A percentile compares a stretch with the other conserved stretches of the same genome.
Evolutionary conservation across 2,329 filamentous ascomycete genomes (phyloP).

Genomic region (Sporothrix mexicana): DNA sequence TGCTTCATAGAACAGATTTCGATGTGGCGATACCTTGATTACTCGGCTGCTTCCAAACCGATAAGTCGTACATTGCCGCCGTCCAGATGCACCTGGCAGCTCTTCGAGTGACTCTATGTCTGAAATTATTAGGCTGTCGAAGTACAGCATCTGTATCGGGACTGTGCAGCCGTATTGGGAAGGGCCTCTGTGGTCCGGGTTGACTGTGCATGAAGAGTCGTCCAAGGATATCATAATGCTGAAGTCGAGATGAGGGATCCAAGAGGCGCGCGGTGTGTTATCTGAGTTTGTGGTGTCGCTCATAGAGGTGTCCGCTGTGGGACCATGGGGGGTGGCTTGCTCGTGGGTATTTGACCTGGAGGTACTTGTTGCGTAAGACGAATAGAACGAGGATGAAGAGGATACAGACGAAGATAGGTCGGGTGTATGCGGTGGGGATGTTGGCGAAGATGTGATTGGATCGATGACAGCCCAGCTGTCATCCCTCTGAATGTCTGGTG

Average conservation of each 20-base stretch:
- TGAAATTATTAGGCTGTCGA: neutral
- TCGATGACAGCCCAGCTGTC: slow-evolving; percentile 6
- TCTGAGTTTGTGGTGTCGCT: neutral
- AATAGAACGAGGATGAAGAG: neutral
- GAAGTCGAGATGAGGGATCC: slow-evolving; percentile 13
- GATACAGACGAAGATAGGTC: neutral
- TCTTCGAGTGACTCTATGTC: slow-evolving; percentile 25
- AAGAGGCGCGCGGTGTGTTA: slow-evolving; percentile 4
- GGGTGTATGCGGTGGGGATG: neutral
- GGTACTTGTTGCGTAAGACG: neutral
- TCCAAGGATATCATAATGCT: slow-evolving; percentile 3
- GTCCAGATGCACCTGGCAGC: slow-evolving; percentile 26
- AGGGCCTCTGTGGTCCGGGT: neutral
- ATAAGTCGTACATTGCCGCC: slow-evolving; percentile 22
- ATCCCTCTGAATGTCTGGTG: neutral
- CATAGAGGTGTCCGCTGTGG: neutral
- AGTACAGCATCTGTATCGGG: neutral
- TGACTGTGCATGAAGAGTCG: neutral
- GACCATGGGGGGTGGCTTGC: neutral
- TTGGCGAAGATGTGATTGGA: neutral
- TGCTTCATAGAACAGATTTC: slow-evolving; percentile 21
- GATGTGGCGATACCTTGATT: slow-evolving; percentile 28
- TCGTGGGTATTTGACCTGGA: neutral
- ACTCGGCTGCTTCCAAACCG: slow-evolving; percentile 8
- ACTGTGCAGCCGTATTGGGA: neutral